These are phyloP conservation scores for Cymbidium sinense DNA, from an alignment of 106 monocot genomes.

Conservation along the genomic window DNA sequence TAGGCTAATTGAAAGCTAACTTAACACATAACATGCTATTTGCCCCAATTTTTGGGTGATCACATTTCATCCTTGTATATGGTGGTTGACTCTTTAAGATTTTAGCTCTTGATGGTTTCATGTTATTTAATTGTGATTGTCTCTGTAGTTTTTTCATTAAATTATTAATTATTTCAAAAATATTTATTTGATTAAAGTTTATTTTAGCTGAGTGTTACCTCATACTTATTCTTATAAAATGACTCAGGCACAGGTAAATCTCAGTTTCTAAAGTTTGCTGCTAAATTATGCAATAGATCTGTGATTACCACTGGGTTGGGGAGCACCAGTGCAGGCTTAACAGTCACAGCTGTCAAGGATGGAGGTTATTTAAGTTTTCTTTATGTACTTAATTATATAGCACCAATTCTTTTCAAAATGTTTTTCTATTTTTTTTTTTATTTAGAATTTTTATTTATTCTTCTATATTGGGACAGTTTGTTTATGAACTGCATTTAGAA, in stretches of 20 bases:
- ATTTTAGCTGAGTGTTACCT: not conserved
- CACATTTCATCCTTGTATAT: not conserved
- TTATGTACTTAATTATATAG: slow-evolving; percentile 1
- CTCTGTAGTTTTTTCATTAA: slow-evolving; percentile 7
- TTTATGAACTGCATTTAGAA: not conserved
- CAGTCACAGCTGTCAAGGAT: slow-evolving; percentile 99
- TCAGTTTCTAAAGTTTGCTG: slow-evolving; percentile 95
- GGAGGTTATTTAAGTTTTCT: slow-evolving; percentile 47
- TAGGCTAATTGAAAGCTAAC: too few relatives aligned
- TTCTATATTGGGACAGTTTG: not conserved
- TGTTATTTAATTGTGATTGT: not conserved
- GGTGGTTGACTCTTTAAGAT: not conserved
- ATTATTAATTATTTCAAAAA: not conserved
- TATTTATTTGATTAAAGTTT: not conserved
- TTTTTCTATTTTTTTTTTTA: not conserved
- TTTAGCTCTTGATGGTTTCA: not conserved
- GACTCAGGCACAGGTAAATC: slow-evolving; percentile 91
- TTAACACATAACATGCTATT: too few relatives aligned
- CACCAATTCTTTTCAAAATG: not conserved
- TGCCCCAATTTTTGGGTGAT: not conserved
- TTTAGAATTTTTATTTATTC: not conserved
- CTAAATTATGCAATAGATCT: slow-evolving; percentile 84
- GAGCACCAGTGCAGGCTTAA: slow-evolving; percentile 98
- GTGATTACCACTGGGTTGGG: slow-evolving; percentile 96
- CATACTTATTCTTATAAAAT: not conserved